phyloP scores from a whole-genome alignment of 352 stramenopile species.

The Pseudoperonospora humuli region DNA sequence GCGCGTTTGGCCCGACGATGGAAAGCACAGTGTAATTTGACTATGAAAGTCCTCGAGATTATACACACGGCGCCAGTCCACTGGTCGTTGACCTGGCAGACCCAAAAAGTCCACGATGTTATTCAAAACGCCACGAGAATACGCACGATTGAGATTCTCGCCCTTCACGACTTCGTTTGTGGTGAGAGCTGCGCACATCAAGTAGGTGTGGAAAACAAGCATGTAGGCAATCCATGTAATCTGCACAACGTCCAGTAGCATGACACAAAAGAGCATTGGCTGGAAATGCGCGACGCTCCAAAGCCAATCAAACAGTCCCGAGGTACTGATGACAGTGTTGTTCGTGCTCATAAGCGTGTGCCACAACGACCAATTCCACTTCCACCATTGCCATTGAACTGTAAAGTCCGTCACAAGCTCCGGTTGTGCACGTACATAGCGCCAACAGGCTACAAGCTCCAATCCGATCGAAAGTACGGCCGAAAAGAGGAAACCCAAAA shows the following conservation, averaged over 20 bases:
- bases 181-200: conserved; percentile 49
- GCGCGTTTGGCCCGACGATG: conserved; percentile 5
- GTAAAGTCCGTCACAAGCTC: conserved; percentile 23
- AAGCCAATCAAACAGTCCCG: conserved; percentile 26
- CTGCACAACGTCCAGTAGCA: conserved; percentile 45
- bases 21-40: conserved; percentile 6
- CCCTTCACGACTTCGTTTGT: conserved; percentile 78
- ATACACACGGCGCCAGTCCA: conserved; percentile 57
- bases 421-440: conserved; percentile 27
- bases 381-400: conserved; percentile 27
- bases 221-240: conserved; percentile 71
- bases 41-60: conserved; percentile 43
- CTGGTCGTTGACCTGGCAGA: conserved; percentile 18
- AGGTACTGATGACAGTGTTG: not conserved
- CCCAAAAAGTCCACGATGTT: conserved; percentile 64
- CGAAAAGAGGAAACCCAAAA: conserved; percentile 89
- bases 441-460: conserved; percentile 39
- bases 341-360: conserved; percentile 1
- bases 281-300: conserved; percentile 58
- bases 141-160: conserved; percentile 44
- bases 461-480: conserved; percentile 49
- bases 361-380: conserved; percentile 21
- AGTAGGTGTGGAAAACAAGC: conserved; percentile 57
- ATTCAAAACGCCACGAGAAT: conserved; percentile 43
- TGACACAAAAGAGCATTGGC: conserved; percentile 45